Base-by-base conservation (phyloP, 352 stramenopile genomes). In the Globisporangium irregulare region DNA sequence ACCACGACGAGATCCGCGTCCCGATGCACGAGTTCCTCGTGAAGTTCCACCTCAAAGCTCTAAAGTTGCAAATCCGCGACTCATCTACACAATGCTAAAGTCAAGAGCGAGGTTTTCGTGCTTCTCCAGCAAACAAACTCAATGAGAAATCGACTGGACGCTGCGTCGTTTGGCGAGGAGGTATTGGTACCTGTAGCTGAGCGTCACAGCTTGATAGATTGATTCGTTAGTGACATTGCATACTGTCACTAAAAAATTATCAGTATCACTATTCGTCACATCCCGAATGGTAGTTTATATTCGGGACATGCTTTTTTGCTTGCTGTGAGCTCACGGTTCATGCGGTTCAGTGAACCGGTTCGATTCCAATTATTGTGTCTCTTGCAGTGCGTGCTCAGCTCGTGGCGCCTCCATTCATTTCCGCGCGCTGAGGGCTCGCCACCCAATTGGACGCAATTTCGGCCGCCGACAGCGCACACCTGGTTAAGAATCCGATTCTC, bases 401-500 rank as follows among this genome's bases (percentile, higher is more conserved):
- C 50, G 64, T 69, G 55, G 56, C 56, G 55, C 63, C 57, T 62
- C 68, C 68, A 73, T 73, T 73, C 68, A 67, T 73, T 73, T 73
- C 51, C 24, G 57, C 32, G 43, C 55, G 41, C 10, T 43, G 38
- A 61, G 36, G 50, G 63, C 22, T 29, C 24, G 60, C 66, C 48
- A 71, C 41, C 55, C 64, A 70, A 64, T 64, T 66, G 29, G 56
- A n/a, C 25, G 64, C 38, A 48, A 62, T 58, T 68, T 69, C 63
- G 36, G 62, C 43, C 57, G 38, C 29, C 61, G 63, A 36, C 25
- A 41, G 22, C 57, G 9, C 58, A 58, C 63, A 58, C 59, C 59
- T 65, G 59, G 59, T 67, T 75, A 79, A 81, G 75, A 78, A 77
- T 73, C 75, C 73, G 68, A 83, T 90, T 93, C 85, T 70, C 60